Evolutionary conservation across 2,329 filamentous ascomycete genomes (phyloP), one percentile per base, ranked within the genome.

Genomic region (Samsoniella hepiali): DNA sequence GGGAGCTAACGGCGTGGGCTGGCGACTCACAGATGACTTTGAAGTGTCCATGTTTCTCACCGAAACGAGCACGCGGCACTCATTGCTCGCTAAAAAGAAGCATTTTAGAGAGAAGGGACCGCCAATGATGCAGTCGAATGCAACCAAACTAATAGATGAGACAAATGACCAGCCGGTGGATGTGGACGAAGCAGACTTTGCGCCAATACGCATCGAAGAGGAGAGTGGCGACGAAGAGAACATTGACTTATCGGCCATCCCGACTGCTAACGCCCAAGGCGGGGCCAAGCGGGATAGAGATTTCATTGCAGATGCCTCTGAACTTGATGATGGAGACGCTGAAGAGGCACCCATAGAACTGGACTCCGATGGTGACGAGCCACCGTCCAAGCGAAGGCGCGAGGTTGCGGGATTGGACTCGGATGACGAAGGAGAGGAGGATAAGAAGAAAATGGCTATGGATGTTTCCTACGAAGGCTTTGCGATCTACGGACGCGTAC

Each of bases 31-130:
- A 95, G 94, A 97, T 75, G 94, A 97, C 69, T 99, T 97, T 72
- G 93, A 98, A 73, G 92, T 97, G 15, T 91, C 93, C 44, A 90
- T 99, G 67, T 98, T 97, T 77, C 81, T 99, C 68, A 96, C 91
- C 53, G 91, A 97, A 74, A 90, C 90, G 8, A 88, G 86, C 58
- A 93, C 90, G 3, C 87, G 93, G 15, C 95, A 98, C 78, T 91
- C 92, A 40, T 80, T 99, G 44, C 83, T 98, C 64, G 90, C 88
- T 63, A 96, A 95, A 75, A 88, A 91, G 70, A 97, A 97, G 77
- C 83, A 86, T 22, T 93, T 93, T 68, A 82, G 84, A 64, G 84
- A 88, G 63, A 85, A 81, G 55, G 74, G 77, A 0, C 79, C 82
- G 62, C 77, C 77, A 1, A 81, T 78, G 69, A 78, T 87, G 49